phyloP scores from a whole-genome alignment of 208 protist genomes.

The Trichomonas gallinae region DNA sequence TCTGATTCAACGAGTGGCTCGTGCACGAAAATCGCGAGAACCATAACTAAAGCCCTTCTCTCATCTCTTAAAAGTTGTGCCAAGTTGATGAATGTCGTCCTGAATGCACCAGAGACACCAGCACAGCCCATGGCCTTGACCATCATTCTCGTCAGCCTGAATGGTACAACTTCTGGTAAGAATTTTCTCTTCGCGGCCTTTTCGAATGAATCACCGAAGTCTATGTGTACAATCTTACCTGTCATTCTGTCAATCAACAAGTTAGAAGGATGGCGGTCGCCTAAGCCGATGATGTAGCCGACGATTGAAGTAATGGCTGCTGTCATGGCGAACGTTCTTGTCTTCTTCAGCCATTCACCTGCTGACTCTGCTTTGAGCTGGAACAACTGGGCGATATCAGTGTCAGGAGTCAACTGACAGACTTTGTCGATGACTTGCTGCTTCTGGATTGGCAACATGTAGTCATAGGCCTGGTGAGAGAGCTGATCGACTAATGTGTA shows the following conservation, averaged over 20 bases:
- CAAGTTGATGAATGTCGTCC: not conserved
- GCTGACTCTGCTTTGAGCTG: not conserved
- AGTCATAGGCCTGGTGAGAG: not conserved
- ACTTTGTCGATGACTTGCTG: not conserved
- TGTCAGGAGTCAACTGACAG: not conserved
- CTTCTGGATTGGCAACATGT: not conserved
- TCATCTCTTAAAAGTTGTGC: not conserved
- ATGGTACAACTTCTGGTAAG: constrained; percentile 22
- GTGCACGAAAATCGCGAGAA: not conserved
- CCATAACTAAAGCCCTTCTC: not conserved
- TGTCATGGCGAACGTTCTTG: not conserved
- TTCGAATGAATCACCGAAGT: constrained; percentile 34
- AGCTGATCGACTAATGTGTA: not conserved
- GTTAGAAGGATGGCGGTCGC: not conserved
- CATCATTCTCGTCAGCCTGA: constrained; percentile 15
- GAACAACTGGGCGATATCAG: not conserved
- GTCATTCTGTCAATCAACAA: not conserved
- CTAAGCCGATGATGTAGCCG: not conserved
- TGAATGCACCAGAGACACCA: not conserved
- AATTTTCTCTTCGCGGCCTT: constrained; percentile 16
- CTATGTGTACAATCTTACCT: constrained; percentile 3
- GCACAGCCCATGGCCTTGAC: not conserved
- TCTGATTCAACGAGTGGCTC: not conserved
- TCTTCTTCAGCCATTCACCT: not conserved
- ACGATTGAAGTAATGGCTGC: not conserved